These are phyloP conservation scores for Evansstolkia leycettana DNA, from an alignment of 495 filamentous ascomycete genomes.

Conservation along the genomic window DNA sequence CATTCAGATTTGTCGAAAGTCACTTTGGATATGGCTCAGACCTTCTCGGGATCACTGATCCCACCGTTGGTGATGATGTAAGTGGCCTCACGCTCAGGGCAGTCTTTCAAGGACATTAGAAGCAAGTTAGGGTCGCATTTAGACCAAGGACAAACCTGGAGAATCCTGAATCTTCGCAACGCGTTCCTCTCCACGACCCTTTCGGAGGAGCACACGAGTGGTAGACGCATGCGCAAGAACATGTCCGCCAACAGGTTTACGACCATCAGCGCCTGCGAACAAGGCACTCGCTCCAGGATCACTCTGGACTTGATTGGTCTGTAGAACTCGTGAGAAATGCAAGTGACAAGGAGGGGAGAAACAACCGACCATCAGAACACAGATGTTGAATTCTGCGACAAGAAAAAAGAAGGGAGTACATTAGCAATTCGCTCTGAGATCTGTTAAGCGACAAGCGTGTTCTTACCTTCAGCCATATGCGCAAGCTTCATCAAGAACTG, in stretches of 20 bases:
- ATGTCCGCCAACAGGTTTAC: conserved; percentile 66
- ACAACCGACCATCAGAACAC: conserved; percentile 51
- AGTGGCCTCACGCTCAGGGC: conserved; percentile 63
- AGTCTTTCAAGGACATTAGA: conserved; percentile 33
- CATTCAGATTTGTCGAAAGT: no score
- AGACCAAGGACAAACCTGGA: conserved; percentile 42
- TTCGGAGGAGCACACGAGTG: conserved; percentile 60
- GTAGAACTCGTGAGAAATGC: neutral
- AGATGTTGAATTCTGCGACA: conserved; percentile 59
- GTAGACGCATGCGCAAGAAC: conserved; percentile 70
- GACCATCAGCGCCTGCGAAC: conserved; percentile 68
- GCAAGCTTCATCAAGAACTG: conserved; percentile 57
- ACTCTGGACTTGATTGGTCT: conserved; percentile 75
- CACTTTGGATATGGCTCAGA: conserved; percentile 1
- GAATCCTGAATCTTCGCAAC: conserved; percentile 75
- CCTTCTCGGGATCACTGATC: conserved; percentile 61
- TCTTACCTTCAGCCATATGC: conserved; percentile 59
- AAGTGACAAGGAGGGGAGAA: neutral
- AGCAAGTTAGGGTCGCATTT: no score
- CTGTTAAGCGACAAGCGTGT: no score
- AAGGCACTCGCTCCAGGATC: conserved; percentile 71
- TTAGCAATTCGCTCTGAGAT: no score
- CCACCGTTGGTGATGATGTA: conserved; percentile 74
- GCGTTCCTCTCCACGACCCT: conserved; percentile 67
- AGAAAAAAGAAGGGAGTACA: conserved; percentile 5